Base-by-base conservation (phyloP, 2,329 filamentous ascomycete species). In the Apiospora aurea region DNA sequence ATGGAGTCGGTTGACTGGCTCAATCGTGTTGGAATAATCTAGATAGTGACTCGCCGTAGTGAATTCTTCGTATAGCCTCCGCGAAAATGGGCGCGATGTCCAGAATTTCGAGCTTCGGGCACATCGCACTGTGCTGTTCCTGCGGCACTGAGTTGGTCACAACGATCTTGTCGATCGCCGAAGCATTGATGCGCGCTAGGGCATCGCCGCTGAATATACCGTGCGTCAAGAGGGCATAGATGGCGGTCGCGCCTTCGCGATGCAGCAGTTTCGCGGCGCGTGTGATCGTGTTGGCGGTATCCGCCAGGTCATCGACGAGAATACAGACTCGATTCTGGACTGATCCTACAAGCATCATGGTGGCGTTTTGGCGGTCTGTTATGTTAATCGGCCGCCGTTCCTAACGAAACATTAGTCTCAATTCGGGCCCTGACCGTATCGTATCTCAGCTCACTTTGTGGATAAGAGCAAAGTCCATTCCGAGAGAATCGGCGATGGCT, bases 31-130 rank as follows among this genome's bases (percentile, higher is more conserved):
- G 92, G 83, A 99, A 99, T 69, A 99, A 88, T 73, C 96, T 94
- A 81, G 95, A 97, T 84, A 99, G 97, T 79, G 94, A 97, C 85
- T 99, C 96, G 78, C 96, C 96, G 82, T 98, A 95, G 83, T 99
- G 96, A 72, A 98, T 96, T 74, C 96, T 91, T 75, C 96, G 93
- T 77, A 98, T 98, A 69, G 96, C 94, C 88, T 98, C 96, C 73
- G 94, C 95, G 81, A 98, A 98, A 72, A 98, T 92, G 76, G 94
- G 92, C 70, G 94, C 94, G 73, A 98, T 91, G 79, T 98, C 96
- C 74, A 99, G 85, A 69, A 98, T 93, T 81, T 97, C 95, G 69
- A 99, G 86, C 85, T 98, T 98, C 51, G 93, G 89, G 80, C 96
- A 97, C 69, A 91, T 82, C 75, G 86, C 87, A 79, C 90, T 86